These are phyloP conservation scores for Cladophialophora carrionii DNA, from an alignment of 2,329 filamentous ascomycete species.

Conservation along the genomic window DNA sequence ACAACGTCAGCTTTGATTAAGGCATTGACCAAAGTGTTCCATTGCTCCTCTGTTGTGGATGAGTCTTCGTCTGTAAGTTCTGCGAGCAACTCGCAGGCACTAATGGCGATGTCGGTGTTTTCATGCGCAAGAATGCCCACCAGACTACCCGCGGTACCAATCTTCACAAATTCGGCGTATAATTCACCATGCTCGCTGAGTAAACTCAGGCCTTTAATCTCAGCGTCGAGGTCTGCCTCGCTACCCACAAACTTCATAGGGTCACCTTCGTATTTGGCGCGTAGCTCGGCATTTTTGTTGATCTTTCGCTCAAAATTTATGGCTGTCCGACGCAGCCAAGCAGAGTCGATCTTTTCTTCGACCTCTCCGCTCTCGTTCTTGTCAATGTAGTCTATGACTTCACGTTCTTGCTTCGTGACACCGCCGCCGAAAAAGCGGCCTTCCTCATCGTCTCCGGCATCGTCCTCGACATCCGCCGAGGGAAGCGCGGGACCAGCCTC, in stretches of 20 bases:
- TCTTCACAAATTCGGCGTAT: slow-evolving; percentile 76
- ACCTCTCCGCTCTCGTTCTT: slow-evolving; percentile 60
- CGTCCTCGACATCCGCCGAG: slow-evolving; percentile 58
- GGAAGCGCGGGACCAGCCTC: slow-evolving; percentile 60
- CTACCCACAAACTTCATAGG: slow-evolving; percentile 70
- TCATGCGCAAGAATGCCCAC: slow-evolving; percentile 87
- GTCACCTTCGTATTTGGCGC: slow-evolving; percentile 79
- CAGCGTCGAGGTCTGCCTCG: slow-evolving; percentile 86
- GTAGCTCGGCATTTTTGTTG: slow-evolving; percentile 83
- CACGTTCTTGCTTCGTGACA: slow-evolving; percentile 76
- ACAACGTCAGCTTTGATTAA: slow-evolving; percentile 71
- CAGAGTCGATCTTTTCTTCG: slow-evolving; percentile 69
- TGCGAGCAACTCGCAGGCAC: slow-evolving; percentile 81
- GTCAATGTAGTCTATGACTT: slow-evolving; percentile 88
- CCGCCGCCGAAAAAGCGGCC: slow-evolving; percentile 95
- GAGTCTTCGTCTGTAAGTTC: slow-evolving; percentile 96
- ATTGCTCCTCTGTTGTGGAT: slow-evolving; percentile 75
- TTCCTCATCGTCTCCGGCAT: slow-evolving; percentile 77
- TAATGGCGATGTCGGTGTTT: slow-evolving; percentile 95
- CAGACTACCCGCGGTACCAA: slow-evolving; percentile 72
- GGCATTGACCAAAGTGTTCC: slow-evolving; percentile 71
- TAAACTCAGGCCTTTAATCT: slow-evolving; percentile 84
- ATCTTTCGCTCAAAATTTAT: slow-evolving; percentile 89
- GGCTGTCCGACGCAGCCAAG: slow-evolving; percentile 81
- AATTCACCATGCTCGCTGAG: slow-evolving; percentile 83